A percentile compares a stretch with the other conserved stretches of the same genome.
phyloP scores from a whole-genome alignment of 2,329 filamentous ascomycete genomes.

The Paecilomyces variotii region DNA sequence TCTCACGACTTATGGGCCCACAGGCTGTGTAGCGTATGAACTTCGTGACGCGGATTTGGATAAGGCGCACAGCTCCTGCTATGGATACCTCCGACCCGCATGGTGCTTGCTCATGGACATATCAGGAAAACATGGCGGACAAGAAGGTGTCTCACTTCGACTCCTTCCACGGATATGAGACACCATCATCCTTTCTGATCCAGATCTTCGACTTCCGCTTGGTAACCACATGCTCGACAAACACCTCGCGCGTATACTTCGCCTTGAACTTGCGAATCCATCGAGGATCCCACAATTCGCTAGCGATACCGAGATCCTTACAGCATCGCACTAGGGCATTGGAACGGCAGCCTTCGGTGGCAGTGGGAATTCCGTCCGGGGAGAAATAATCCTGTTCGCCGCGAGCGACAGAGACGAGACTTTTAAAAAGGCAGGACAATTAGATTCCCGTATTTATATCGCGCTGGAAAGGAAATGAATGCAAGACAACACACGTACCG shows the following conservation, averaged over 20 bases:
- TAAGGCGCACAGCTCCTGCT: too few species aligned
- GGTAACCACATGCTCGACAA: conserved; percentile 77
- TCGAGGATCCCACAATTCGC: conserved; percentile 91
- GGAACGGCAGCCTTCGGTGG: conserved; percentile 93
- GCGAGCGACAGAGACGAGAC: conserved; percentile 83
- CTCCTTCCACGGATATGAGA: conserved; percentile 57
- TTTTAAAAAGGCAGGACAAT: conserved; percentile 28
- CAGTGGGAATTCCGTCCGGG: conserved; percentile 82
- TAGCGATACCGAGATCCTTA: conserved; percentile 92
- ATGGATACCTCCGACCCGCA: background rate
- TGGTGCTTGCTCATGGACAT: background rate
- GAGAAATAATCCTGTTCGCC: conserved; percentile 93
- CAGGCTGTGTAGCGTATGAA: background rate
- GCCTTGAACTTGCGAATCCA: conserved; percentile 80
- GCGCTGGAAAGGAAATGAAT: too few species aligned
- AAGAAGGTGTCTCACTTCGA: conserved; percentile 11
- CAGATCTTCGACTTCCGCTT: conserved; percentile 89
- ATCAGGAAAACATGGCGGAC: background rate
- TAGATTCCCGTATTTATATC: background rate
- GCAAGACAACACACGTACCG: conserved; percentile 47
- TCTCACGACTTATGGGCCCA: background rate
- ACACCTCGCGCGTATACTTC: conserved; percentile 66
- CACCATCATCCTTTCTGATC: conserved; percentile 72
- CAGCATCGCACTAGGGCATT: conserved; percentile 98
- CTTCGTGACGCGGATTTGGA: too few species aligned